Percentiles rank a stretch among this genome's conserved stretches.
phyloP scores from a whole-genome alignment of 805 yeast species.

The Candida silvicultrix region DNA sequence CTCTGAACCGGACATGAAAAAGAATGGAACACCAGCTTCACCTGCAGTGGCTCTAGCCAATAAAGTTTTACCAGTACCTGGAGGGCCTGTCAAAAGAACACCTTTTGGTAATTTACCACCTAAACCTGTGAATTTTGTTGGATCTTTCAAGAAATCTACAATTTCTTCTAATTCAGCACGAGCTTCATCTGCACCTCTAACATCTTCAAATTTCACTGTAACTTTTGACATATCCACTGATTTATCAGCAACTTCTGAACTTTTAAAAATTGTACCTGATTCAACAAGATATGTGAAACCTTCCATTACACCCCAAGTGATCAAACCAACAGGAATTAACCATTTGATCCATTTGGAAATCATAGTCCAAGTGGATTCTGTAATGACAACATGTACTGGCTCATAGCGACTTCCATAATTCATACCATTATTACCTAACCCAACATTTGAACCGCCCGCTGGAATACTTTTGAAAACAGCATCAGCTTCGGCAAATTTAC shows the following conservation, averaged over 20 bases:
- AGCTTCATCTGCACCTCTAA: conserved; percentile 98
- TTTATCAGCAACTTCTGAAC: conserved; percentile 66
- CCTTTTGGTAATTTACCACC: conserved; percentile 99
- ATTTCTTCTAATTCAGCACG: conserved; percentile 95
- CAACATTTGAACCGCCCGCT: conserved; percentile 23
- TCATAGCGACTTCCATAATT: conserved; percentile 60
- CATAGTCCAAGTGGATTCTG: conserved; percentile 76
- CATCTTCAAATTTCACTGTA: conserved; percentile 85
- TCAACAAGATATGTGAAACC: conserved; percentile 78
- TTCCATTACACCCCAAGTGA: conserved; percentile 76
- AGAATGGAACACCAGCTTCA: conserved; percentile 98
- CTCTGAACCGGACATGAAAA: conserved; percentile 97
- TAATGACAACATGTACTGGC: conserved; percentile 90
- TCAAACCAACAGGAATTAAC: conserved; percentile 73
- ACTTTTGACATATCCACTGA: conserved; percentile 80
- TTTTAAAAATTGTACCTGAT: conserved; percentile 73
- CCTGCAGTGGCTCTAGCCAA: conserved; percentile 98
- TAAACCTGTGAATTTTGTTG: conserved; percentile 89
- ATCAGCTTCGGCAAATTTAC: conserved; percentile 74
- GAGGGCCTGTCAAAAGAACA: conserved; percentile 94
- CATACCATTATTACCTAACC: conserved; percentile 22
- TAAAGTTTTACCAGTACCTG: conserved; percentile 97
- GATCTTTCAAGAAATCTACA: conserved; percentile 96
- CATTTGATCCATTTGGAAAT: conserved; percentile 85
- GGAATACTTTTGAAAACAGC: conserved; percentile 46